Base-by-base conservation (phyloP, 1,284 basidiomycete genomes). In the Rhodotorula sp. region DNA sequence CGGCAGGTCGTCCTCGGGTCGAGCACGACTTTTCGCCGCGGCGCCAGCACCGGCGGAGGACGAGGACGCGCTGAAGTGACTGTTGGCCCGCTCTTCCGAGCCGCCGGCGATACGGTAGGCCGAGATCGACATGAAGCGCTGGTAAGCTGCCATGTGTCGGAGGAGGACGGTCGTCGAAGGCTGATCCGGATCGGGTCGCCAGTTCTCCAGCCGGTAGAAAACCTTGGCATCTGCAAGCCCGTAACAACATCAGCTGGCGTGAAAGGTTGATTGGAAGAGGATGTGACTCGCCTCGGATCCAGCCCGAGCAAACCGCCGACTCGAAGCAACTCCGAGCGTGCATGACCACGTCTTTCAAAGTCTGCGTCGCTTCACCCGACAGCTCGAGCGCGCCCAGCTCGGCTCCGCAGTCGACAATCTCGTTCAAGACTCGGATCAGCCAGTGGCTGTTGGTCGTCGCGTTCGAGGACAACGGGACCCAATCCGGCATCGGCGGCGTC, bases 221-320 rank as follows among this genome's bases (percentile, higher is more conserved):
- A 90, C 81, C 71, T 88, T 88, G 0, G 95, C 89, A 80, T 99
- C 96, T 96, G n/a, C n/a, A n/a, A n/a, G n/a, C n/a, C n/a, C n/a
- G n/a, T n/a, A n/a, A n/a, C n/a, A n/a, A n/a, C n/a, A n/a, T 73
- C 29, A 73, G 64, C 64, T 59, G 39, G 10, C 10, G 39, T 12
- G 34, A 58, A 29, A 29, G 2, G 5, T 34, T 34, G 34, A 34
- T 6, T 20, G 21, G 12, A 54, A 69, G 46, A 21, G 39, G 7
- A 70, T 59, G 23, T 0, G 29, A 80, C 85, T 47, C 75, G 91
- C 93, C 93, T 83, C 90, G 86, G 58, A 91, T 80, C 97, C 97
- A 99, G 16, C 87, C 85, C 29, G 85, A 84, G 62, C 90, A 87
- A 26, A 98, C 85, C 46, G 91, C 86, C 79, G 96, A 92, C 63